These are phyloP conservation scores for Pyrenula massariospora DNA, from an alignment of 495 filamentous ascomycete species.

Conservation along the genomic window DNA sequence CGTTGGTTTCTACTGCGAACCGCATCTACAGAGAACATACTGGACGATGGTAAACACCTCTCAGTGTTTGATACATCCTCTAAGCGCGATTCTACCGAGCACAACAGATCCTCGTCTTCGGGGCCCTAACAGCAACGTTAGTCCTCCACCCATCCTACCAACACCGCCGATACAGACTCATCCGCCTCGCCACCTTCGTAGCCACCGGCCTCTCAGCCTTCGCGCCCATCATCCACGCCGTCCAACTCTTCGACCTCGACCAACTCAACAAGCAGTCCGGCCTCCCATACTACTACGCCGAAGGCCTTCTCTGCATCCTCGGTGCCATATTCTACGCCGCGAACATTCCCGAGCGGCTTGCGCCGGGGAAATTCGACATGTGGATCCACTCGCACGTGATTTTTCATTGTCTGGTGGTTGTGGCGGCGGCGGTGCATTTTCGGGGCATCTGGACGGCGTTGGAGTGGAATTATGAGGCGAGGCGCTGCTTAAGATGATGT, in stretches of 20 bases:
- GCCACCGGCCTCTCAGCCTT: slow-evolving; percentile 33
- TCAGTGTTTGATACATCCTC: slow-evolving; percentile 15
- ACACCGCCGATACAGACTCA: slow-evolving; percentile 6
- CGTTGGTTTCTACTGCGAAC: slow-evolving; percentile 35
- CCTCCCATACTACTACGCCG: slow-evolving; percentile 29
- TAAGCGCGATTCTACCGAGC: slow-evolving; percentile 20
- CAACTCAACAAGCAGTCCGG: slow-evolving; percentile 29
- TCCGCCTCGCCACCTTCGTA: slow-evolving; percentile 31
- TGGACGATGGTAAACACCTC: slow-evolving; percentile 27
- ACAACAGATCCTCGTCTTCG: slow-evolving; percentile 27
- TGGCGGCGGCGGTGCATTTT: slow-evolving; percentile 10
- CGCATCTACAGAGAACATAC: slow-evolving; percentile 25
- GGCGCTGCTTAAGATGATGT: not conserved
- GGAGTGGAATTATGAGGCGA: slow-evolving; percentile 6
- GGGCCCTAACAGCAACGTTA: slow-evolving; percentile 21
- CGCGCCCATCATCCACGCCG: slow-evolving; percentile 33
- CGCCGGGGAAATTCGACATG: slow-evolving; percentile 9
- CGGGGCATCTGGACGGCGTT: slow-evolving; percentile 9
- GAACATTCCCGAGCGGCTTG: slow-evolving; percentile 9
- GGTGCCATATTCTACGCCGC: slow-evolving; percentile 17
- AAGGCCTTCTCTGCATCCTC: slow-evolving; percentile 20
- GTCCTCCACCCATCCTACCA: slow-evolving; percentile 10
- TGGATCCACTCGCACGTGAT: slow-evolving; percentile 13
- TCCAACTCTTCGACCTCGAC: slow-evolving; percentile 22
- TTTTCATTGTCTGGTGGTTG: slow-evolving; percentile 13